Evolutionary conservation across 164 flowering plant genomes (phyloP).

Genomic region (Vitis rotundifolia): DNA sequence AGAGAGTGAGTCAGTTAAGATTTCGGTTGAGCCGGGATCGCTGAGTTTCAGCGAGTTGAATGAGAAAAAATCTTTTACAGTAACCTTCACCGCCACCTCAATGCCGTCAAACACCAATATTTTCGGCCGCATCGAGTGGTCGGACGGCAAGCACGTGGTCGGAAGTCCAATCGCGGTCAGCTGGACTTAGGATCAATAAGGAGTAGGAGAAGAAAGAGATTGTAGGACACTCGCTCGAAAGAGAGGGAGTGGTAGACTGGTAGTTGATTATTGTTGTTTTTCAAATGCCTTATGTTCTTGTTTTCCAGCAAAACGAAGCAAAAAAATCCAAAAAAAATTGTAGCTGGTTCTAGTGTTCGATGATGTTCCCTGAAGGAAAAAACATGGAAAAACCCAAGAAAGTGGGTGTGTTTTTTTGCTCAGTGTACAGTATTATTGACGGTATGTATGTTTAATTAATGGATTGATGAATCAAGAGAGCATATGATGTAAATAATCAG

Average conservation of each 20-base stretch:
- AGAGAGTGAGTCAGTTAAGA: constrained; percentile 29
- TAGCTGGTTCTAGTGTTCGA: no score
- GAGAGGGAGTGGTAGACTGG: not conserved
- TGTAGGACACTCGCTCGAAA: not conserved
- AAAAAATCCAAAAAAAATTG: no score
- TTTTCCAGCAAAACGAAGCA: no score
- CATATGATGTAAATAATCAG: no score
- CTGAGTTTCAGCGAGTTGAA: constrained; percentile 34
- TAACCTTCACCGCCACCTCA: constrained; percentile 45
- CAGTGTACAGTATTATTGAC: no score
- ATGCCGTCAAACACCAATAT: constrained; percentile 30
- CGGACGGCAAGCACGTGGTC: constrained; percentile 57
- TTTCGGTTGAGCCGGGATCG: constrained; percentile 41
- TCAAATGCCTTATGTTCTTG: no score
- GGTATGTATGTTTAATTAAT: no score
- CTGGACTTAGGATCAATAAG: constrained; percentile 33
- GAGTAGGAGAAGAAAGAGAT: not conserved
- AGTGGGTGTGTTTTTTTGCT: no score
- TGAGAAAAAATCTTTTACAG: constrained; percentile 52
- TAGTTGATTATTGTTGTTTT: no score
- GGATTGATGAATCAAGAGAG: no score
- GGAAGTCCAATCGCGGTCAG: constrained; percentile 60
- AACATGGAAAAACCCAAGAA: no score
- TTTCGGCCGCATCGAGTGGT: constrained; percentile 61
- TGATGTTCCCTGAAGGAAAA: no score